These are phyloP conservation scores for Microcera coccophila DNA, from an alignment of 2,329 filamentous ascomycete species.

Conservation along the genomic window DNA sequence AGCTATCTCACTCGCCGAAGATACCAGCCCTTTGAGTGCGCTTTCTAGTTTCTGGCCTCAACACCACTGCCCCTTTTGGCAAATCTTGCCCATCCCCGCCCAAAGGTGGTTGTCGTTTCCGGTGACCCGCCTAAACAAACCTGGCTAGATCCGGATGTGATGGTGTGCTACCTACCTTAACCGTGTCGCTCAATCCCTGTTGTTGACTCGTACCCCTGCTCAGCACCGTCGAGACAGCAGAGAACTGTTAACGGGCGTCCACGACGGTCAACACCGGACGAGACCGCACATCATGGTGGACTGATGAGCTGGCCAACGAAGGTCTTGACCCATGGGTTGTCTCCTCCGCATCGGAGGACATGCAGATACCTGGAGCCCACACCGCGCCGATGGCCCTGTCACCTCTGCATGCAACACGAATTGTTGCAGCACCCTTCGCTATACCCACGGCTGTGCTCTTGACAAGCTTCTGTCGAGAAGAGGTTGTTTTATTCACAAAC, in stretches of 20 bases:
- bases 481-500: no score
- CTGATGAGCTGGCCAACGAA: no score
- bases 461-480: no score
- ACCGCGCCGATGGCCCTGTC: no score
- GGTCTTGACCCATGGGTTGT: no score
- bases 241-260: neutral
- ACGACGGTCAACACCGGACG: neutral
- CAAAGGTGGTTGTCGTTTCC: constrained; percentile 19
- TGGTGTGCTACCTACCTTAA: constrained; percentile 15
- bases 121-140: constrained; percentile 18
- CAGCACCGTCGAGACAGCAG: neutral
- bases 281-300: neutral
- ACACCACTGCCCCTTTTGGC: constrained; percentile 16
- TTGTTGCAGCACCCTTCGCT: no score
- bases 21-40: neutral
- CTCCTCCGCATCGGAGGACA: no score
- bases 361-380: no score
- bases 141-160: constrained; percentile 15
- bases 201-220: constrained; percentile 23
- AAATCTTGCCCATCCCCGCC: constrained; percentile 15
- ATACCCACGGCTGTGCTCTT: no score
- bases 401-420: no score
- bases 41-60: constrained; percentile 9
- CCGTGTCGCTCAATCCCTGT: constrained; percentile 25
- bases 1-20: no score